These are phyloP conservation scores for Saccharomycopsis malanga DNA, from an alignment of 805 yeast species.

Conservation along the genomic window DNA sequence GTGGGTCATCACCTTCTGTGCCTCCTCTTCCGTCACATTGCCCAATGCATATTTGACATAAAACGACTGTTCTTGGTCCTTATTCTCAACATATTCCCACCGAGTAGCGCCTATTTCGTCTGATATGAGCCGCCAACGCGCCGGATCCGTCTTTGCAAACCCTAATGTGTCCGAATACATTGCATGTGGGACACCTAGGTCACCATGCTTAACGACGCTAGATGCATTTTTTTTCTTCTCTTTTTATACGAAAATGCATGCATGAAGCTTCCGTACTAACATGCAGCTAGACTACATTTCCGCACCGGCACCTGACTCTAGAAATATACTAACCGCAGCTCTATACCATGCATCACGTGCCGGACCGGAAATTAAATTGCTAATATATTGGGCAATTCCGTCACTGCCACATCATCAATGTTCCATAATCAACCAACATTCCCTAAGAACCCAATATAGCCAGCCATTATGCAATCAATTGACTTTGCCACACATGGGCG, in stretches of 20 bases:
- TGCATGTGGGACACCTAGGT: not conserved
- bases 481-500: constrained; percentile 61
- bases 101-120: constrained; percentile 69
- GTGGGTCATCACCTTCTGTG: constrained; percentile 25
- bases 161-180: constrained; percentile 47
- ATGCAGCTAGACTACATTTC: too few relatives aligned
- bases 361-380: too few relatives aligned
- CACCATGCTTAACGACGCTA: not conserved
- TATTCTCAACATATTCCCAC: constrained; percentile 60
- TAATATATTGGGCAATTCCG: too few relatives aligned
- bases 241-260: too few relatives aligned
- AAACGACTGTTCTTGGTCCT: constrained; percentile 40
- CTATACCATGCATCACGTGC: too few relatives aligned
- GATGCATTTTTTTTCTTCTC: not conserved
- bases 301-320: too few relatives aligned
- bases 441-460: too few relatives aligned
- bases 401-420: too few relatives aligned
- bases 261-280: too few relatives aligned
- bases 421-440: too few relatives aligned
- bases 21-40: constrained; percentile 19
- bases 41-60: constrained; percentile 43
- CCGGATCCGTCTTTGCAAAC: constrained; percentile 58
- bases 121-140: constrained; percentile 67
- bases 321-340: too few relatives aligned
- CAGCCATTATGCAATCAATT: constrained; percentile 26